These are phyloP conservation scores for Mollisiaceae sp. DNA, from an alignment of 2,329 filamentous ascomycete genomes.

Conservation along the genomic window DNA sequence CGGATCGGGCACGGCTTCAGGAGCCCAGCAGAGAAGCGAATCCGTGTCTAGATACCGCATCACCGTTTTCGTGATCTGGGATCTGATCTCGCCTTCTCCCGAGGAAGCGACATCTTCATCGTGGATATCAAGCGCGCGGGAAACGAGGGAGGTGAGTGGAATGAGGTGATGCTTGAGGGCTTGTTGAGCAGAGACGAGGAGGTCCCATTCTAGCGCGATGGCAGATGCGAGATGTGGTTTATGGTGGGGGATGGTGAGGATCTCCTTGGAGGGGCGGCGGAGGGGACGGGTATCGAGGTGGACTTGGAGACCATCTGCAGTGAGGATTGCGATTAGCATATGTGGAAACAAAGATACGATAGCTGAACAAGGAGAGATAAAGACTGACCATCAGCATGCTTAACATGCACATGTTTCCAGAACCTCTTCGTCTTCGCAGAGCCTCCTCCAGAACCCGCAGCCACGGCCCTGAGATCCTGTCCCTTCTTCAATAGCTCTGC, in stretches of 20 bases:
- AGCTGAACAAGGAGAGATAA: neutral
- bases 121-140: conserved; percentile 81
- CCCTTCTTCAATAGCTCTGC: conserved; percentile 60
- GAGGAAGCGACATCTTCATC: conserved; percentile 59
- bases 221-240: conserved; percentile 85
- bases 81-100: conserved; percentile 55
- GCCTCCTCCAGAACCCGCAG: conserved; percentile 46
- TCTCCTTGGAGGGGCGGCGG: conserved; percentile 74
- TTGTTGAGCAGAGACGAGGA: conserved; percentile 80
- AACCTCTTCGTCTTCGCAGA: conserved; percentile 69
- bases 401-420: conserved; percentile 83
- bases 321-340: neutral
- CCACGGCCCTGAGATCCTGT: conserved; percentile 51
- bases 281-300: conserved; percentile 81
- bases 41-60: conserved; percentile 92
- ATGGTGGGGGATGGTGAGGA: conserved; percentile 72
- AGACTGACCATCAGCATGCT: conserved; percentile 66
- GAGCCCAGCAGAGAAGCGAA: conserved; percentile 89
- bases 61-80: conserved; percentile 68
- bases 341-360: neutral
- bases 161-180: conserved; percentile 86
- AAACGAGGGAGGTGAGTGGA: conserved; percentile 83
- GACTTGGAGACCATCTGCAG: conserved; percentile 53
- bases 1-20: conserved; percentile 55
- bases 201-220: conserved; percentile 93